Percentiles rank a stretch among this genome's conserved stretches.
phyloP scores from a whole-genome alignment of 139 green algal species.

The Astrephomene gubernaculifera region DNA sequence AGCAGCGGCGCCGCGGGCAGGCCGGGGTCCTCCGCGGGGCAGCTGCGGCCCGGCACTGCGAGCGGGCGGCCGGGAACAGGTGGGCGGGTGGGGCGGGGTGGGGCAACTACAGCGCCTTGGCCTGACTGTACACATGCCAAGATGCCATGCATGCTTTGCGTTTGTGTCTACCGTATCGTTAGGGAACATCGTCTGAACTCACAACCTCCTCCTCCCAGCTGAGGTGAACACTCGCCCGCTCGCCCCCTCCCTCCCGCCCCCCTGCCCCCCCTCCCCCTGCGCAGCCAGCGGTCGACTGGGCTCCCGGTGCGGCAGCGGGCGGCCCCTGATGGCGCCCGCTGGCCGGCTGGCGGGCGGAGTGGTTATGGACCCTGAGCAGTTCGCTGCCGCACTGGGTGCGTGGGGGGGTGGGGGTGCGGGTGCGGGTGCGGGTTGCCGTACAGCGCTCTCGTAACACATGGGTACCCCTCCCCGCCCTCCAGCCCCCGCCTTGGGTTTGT shows the following conservation, averaged over 20 bases:
- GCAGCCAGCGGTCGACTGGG: neutral
- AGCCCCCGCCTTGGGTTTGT: too few relatives aligned
- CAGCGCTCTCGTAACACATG: too few relatives aligned
- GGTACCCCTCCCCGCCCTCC: too few relatives aligned
- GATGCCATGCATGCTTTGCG: too few relatives aligned
- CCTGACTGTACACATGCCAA: too few relatives aligned
- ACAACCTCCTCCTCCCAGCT: too few relatives aligned
- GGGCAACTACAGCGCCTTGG: too few relatives aligned
- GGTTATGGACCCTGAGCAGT: constrained; percentile 53
- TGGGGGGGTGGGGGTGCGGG: neutral
- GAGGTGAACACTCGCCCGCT: too few relatives aligned
- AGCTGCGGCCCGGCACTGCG: constrained; percentile 7
- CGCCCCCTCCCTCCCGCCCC: neutral
- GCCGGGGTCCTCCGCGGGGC: neutral
- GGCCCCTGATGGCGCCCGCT: constrained; percentile 21
- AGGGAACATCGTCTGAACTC: too few relatives aligned
- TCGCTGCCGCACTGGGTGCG: constrained; percentile 49
- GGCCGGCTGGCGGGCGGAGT: neutral
- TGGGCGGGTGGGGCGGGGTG: neutral
- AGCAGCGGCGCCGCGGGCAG: neutral
- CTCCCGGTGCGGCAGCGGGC: neutral
- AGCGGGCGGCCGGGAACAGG: constrained; percentile 9
- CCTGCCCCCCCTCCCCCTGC: neutral
- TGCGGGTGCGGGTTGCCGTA: neutral
- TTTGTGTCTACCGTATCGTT: too few relatives aligned